Conservation (phyloP, 495 filamentous ascomycete species). For the Penicillium pancosmium region DNA sequence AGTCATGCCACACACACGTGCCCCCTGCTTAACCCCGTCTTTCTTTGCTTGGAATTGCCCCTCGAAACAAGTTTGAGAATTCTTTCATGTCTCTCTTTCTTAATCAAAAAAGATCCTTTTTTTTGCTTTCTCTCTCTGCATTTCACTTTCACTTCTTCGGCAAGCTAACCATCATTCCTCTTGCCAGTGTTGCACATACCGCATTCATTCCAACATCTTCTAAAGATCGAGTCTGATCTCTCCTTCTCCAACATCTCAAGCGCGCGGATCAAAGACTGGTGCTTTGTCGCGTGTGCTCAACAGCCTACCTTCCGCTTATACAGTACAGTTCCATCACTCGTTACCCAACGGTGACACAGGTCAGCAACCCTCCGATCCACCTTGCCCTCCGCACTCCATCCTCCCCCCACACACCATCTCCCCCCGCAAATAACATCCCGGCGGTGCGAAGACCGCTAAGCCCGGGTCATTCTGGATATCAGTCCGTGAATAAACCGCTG, state of each 20-base stretch:
- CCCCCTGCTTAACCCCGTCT: conserved; percentile 5
- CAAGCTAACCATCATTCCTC: background rate
- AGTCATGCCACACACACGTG: conserved; percentile 28
- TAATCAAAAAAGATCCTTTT: too few species aligned
- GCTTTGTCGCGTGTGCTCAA: conserved; percentile 21
- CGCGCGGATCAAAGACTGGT: conserved; percentile 27
- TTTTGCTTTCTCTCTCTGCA: background rate
- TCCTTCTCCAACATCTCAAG: conserved; percentile 11
- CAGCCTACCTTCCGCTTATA: conserved; percentile 1
- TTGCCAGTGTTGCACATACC: conserved; percentile 23
- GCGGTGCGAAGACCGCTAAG: background rate
- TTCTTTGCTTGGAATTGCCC: background rate
- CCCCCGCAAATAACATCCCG: conserved; percentile 3
- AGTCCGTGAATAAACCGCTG: background rate
- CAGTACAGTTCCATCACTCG: conserved; percentile 6
- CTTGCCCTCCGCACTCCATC: conserved; percentile 1
- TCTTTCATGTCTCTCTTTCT: background rate
- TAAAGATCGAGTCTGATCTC: conserved; percentile 18
- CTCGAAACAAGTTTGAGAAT: background rate
- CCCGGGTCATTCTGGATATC: background rate
- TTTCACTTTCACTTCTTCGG: background rate
- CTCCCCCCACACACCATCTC: background rate
- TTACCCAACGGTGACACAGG: conserved; percentile 13
- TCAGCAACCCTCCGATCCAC: conserved; percentile 13
- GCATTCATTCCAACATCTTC: conserved; percentile 15